These are phyloP conservation scores for Globisporangium megalacanthum DNA, from an alignment of 352 stramenopile species.

Conservation along the genomic window DNA sequence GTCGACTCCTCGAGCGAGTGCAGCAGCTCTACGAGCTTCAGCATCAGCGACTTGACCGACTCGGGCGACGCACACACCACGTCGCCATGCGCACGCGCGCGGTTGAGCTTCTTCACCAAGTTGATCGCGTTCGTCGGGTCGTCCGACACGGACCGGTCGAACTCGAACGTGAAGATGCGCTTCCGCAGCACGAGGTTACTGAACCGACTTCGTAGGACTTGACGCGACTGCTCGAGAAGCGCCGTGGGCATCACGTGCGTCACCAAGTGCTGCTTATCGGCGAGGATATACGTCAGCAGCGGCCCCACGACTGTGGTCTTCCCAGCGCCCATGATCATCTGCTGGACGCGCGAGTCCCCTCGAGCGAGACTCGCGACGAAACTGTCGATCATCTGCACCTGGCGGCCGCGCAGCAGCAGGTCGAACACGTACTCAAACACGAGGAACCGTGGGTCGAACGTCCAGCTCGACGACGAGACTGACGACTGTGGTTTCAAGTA, in stretches of 20 bases:
- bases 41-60: conserved; percentile 98
- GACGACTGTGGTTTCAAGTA: conserved; percentile 34
- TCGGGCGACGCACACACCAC: conserved; percentile 99
- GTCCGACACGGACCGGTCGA: conserved; percentile 94
- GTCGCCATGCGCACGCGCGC: conserved; percentile 85
- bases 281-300: conserved; percentile 97
- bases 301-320: conserved; percentile 99
- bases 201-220: conserved; percentile 97
- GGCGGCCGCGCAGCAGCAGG: conserved; percentile 94
- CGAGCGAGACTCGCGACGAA: conserved; percentile 89
- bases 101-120: conserved; percentile 84
- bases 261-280: conserved; percentile 93
- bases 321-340: conserved; percentile 99
- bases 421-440: conserved; percentile 99
- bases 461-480: conserved; percentile 33
- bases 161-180: conserved; percentile 99
- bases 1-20: conserved; percentile 86
- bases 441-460: conserved; percentile 97
- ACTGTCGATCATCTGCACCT: conserved; percentile 99
- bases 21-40: conserved; percentile 97
- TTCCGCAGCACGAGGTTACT: conserved; percentile 95
- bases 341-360: conserved; percentile 81
- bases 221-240: conserved; percentile 97
- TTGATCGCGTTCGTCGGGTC: conserved; percentile 51
- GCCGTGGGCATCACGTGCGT: conserved; percentile 98